A percentile compares a stretch with the other conserved stretches of the same genome.
phyloP scores from a whole-genome alignment of 2,329 filamentous ascomycete species.

The Alternaria novae-zelandiae region DNA sequence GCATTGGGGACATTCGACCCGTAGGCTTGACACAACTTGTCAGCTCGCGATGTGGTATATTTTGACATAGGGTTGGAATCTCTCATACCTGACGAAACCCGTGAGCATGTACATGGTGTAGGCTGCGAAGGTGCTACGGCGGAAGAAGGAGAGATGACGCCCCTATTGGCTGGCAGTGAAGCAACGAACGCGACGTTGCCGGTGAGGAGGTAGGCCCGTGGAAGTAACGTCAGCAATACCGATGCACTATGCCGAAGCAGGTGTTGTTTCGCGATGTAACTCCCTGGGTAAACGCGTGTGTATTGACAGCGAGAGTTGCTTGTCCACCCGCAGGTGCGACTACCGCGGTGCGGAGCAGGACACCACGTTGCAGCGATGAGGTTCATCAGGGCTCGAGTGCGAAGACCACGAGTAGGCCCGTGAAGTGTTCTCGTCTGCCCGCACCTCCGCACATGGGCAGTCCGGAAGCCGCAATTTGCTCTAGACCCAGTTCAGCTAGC shows the following conservation, averaged over 20 bases:
- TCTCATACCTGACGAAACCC: not conserved
- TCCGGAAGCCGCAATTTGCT: not conserved
- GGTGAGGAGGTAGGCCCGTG: not conserved
- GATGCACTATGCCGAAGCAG: not conserved
- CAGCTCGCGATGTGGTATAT: not conserved
- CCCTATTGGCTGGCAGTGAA: not conserved
- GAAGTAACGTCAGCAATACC: not conserved
- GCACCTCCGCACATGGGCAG: not conserved
- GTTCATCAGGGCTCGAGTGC: not conserved
- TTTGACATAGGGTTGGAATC: too few relatives aligned
- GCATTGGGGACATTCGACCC: not conserved
- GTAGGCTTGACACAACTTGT: not conserved
- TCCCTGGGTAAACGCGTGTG: not conserved
- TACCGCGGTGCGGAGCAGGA: not conserved
- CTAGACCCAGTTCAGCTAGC: not conserved
- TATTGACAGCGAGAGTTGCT: not conserved
- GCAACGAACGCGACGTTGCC: not conserved
- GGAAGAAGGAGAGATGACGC: not conserved
- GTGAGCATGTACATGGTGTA: not conserved
- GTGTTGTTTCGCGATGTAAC: not conserved
- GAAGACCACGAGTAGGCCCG: not conserved
- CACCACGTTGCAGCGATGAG: not conserved
- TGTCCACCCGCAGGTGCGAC: not conserved
- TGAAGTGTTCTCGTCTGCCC: not conserved
- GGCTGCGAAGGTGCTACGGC: not conserved